Evolutionary conservation across 768 basidiomycete species (phyloP).

Genomic region (Pisolithus sp.): DNA sequence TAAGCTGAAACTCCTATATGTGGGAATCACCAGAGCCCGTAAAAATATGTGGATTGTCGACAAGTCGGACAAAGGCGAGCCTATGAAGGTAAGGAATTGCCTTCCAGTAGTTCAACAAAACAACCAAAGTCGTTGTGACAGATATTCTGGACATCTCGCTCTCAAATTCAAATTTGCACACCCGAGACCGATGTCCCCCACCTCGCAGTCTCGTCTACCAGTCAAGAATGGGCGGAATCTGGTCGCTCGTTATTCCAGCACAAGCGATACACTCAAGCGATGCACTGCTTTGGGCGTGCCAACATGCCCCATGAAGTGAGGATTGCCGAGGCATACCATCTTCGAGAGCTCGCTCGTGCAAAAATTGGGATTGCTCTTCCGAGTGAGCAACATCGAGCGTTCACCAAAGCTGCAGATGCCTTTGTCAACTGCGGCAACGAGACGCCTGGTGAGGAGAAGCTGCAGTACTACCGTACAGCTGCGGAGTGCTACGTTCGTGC

Average conservation of each 20-base stretch:
- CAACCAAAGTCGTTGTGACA: conserved; percentile 28
- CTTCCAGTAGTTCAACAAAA: conserved; percentile 16
- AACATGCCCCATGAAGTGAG: conserved; percentile 34
- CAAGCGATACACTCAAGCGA: conserved; percentile 43
- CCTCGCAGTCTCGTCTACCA: conserved; percentile 48
- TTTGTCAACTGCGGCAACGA: conserved; percentile 39
- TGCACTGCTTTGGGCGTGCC: conserved; percentile 49
- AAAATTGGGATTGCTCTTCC: conserved; percentile 19
- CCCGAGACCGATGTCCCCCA: conserved; percentile 45
- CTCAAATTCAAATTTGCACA: conserved; percentile 42
- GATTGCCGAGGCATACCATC: conserved; percentile 47
- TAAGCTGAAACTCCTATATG: conserved; percentile 64
- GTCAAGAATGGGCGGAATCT: conserved; percentile 39
- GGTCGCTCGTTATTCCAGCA: conserved; percentile 35
- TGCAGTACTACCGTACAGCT: conserved; percentile 36
- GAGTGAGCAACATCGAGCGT: conserved; percentile 31
- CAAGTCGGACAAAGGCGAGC: conserved; percentile 46
- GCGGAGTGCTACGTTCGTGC: conserved; percentile 42
- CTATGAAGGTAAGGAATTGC: conserved; percentile 43
- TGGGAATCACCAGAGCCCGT: conserved; percentile 63
- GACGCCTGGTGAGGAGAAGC: conserved; percentile 23
- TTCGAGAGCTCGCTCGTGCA: conserved; percentile 44
- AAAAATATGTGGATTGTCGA: conserved; percentile 70
- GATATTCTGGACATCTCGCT: conserved; percentile 45
- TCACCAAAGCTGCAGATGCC: conserved; percentile 40